Evolutionary conservation across 768 basidiomycete genomes (phyloP), one percentile per base, ranked within the genome.

Genomic region (Tulasnella sp.): DNA sequence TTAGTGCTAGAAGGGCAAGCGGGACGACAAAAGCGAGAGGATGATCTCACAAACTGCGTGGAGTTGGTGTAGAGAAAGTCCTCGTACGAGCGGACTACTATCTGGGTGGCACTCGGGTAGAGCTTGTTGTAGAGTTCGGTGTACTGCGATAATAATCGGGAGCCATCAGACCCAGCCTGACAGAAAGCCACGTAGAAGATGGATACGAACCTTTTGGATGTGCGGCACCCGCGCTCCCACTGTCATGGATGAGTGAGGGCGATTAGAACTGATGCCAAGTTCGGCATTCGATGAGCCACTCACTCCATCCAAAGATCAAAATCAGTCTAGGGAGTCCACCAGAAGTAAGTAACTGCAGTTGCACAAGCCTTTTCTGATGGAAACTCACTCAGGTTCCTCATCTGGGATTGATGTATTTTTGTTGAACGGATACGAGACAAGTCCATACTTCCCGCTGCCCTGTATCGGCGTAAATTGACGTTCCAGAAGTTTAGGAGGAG

Each of bases 51-150:
- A 49, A 49, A 38, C 34, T 38, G 34, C 34, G 5, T 15, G 7
- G 34, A 38, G 34, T 38, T 38, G 34, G 34, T 38, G 34, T 38
- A 38, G 34, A 38, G 34, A 38, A 38, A 38, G 34, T 38, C 34
- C 34, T 15, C 34, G 15, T 38, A 38, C 34, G 34, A 38, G 34
- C 34, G 34, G 15, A 38, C 34, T 5, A 38, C 31, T 22, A 62
- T 62, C 38, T 62, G 61, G 17, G 61, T 49, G n/a, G 61, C 61
- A 22, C 48, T 45, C n/a, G 61, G 61, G 45, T 50, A 62, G 15
- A 61, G 31, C 15, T 34, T 48, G 51, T 62, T 44, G 49, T 62
- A 62, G 4, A 25, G 41, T 45, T 62, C 61, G 22, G 61, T 62
- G 30, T 62, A 62, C 50, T 59, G 34, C 22, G 24, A 41, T n/a